phyloP scores from a whole-genome alignment of 2,329 filamentous ascomycete species.

The Nemania abortiva region DNA sequence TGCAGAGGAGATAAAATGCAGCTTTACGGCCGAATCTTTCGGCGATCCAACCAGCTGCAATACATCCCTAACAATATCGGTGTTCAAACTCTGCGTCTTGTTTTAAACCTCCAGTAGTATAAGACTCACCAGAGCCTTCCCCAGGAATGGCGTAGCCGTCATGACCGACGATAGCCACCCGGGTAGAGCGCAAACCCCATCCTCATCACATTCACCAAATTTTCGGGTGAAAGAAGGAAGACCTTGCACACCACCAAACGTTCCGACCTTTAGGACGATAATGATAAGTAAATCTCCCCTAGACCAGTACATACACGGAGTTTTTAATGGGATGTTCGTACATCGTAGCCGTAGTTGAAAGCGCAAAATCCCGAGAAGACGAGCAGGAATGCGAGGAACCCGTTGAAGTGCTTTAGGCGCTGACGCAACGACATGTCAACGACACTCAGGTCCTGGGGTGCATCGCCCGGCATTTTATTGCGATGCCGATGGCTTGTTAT shows the following conservation, averaged over 20 bases:
- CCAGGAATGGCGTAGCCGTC: conserved; percentile 34
- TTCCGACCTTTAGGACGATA: conserved; percentile 20
- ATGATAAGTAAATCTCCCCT: conserved; percentile 19
- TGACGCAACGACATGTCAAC: conserved; percentile 21
- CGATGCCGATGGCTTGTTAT: conserved; percentile 5
- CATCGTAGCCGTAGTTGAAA: conserved; percentile 36
- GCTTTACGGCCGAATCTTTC: conserved; percentile 32
- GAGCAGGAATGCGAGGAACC: conserved; percentile 28
- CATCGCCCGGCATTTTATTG: conserved; percentile 17
- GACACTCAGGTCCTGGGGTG: conserved; percentile 6
- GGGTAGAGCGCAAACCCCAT: conserved; percentile 31
- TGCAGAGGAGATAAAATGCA: conserved; percentile 29
- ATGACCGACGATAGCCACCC: conserved; percentile 34
- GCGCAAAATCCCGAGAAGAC: conserved; percentile 30
- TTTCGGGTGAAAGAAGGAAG: conserved; percentile 29
- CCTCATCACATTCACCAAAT: conserved; percentile 28
- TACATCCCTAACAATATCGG: conserved; percentile 25
- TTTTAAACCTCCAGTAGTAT: conserved; percentile 2
- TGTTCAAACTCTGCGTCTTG: conserved; percentile 6
- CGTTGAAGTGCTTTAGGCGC: conserved; percentile 31
- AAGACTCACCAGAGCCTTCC: conserved; percentile 31
- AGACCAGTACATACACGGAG: conserved; percentile 3
- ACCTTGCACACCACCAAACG: conserved; percentile 32
- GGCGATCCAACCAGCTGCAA: conserved; percentile 23
- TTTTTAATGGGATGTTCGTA: conserved; percentile 16